Base-by-base conservation (phyloP, 2,329 filamentous ascomycete species). In the Colletotrichum sp. region DNA sequence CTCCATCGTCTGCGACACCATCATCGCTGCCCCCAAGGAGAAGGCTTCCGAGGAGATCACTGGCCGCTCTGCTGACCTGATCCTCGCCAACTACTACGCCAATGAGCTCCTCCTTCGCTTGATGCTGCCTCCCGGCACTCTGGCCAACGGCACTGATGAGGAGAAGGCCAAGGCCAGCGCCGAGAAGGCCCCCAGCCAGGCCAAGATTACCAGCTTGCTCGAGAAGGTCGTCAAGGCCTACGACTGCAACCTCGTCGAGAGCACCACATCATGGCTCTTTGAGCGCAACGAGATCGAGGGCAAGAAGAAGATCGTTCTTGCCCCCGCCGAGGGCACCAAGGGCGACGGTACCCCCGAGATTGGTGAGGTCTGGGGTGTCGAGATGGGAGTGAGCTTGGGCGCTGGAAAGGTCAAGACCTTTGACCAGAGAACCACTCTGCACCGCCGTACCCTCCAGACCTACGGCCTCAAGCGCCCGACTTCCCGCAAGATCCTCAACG, bases 281-380 rank as follows among this genome's bases (percentile, higher is more conserved):
- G 96, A 95, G 83, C 94, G 95, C 85, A 98, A 99, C 87, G 97
- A 99, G 87, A 99, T 99, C 79, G 97, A 99, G 89, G 94, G 95
- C 82, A 85, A 94, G 90, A 98, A 98, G 93, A 99, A 98, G 92
- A 98, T 99, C 83, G 97, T 99, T 79, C 89, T 99, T 74, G 91
- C 95, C 28, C 94, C 96, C 38, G 92, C 93, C 67, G 96, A 98
- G 82, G 95, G 95, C 79, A 93, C 94, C 83, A 98, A 96, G 89
- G 96, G 96, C 73, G 97, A 99, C 77, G 97, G 97, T 82, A 86
- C 92, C 74, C 94, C 97, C 74, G 96, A 98, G 82, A 88, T 98
- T 73, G 94, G 95, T 79, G 97, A 99, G 85, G 96, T 98, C 77
- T 99, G 97, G 97, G 97, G 97, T 86, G 95, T 99, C 71, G 97